These are phyloP conservation scores for Aspergillus viridinutans DNA, from an alignment of 2,329 filamentous ascomycete genomes.

Conservation along the genomic window DNA sequence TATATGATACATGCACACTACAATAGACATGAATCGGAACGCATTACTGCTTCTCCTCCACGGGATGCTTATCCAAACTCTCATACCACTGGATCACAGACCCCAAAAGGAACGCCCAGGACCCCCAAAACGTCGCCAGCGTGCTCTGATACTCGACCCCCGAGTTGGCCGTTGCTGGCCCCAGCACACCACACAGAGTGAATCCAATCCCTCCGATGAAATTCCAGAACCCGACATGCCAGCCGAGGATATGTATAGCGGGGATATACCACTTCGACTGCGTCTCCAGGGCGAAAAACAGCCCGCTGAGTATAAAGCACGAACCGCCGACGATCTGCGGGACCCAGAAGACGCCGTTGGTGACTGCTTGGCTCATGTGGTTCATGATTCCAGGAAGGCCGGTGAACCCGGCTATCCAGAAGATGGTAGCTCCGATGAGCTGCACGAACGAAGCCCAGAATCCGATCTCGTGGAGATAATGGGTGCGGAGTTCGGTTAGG, in stretches of 20 bases:
- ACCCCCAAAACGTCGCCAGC: slow-evolving; percentile 45
- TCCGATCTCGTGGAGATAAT: slow-evolving; percentile 60
- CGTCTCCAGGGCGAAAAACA: slow-evolving; percentile 63
- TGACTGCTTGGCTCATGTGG: slow-evolving; percentile 44
- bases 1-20: no score
- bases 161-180: slow-evolving; percentile 43
- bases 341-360: slow-evolving; percentile 58
- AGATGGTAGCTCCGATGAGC: slow-evolving; percentile 57
- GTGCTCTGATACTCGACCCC: slow-evolving; percentile 47
- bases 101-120: slow-evolving; percentile 42
- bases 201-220: slow-evolving; percentile 61
- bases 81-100: slow-evolving; percentile 49
- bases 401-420: slow-evolving; percentile 61
- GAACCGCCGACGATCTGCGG: slow-evolving; percentile 59
- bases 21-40: neutral
- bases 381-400: slow-evolving; percentile 55
- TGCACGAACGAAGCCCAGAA: slow-evolving; percentile 59
- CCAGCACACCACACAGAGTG: slow-evolving; percentile 57
- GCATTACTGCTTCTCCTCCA: slow-evolving; percentile 24
- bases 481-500: slow-evolving; percentile 51
- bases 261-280: slow-evolving; percentile 61
- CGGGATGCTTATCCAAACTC: slow-evolving; percentile 46
- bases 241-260: slow-evolving; percentile 54
- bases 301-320: slow-evolving; percentile 57
- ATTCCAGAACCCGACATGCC: slow-evolving; percentile 66